Evolutionary conservation across 2,329 filamentous ascomycete species (phyloP), one percentile per base, ranked within the genome.

Genomic region (Ascochyta rabiei): DNA sequence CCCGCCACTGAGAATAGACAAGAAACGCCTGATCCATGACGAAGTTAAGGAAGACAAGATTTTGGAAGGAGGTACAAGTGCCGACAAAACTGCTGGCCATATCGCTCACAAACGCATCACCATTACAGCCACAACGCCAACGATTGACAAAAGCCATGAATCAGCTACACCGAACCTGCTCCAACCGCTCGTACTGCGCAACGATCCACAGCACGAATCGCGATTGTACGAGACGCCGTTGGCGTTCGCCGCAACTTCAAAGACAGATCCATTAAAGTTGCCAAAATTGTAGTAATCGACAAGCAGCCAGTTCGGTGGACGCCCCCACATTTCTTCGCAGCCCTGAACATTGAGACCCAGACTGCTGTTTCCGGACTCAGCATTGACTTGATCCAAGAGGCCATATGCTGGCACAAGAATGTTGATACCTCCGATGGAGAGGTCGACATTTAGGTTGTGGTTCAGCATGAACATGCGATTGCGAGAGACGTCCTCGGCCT

Each of bases 391-490:
- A 13, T 67, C 56, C 4, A 75, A 59, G 1, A 66, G 59, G 7
- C 63, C 55, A 35, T 68, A 68, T 4, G 71, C 70, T 0, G 73
- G 73, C 13, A 75, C 63, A 9, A 75, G 59, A 28, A 74, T 81
- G n/a, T 87, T 84, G 31, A 33, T 8, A 18, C 58, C 56, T 4
- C 51, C 30, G 1, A 66, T 39, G 3, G 23, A 37, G n/a, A 72
- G 48, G 3, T 81, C 78, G 55, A 88, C 82, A 73, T 96, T 96
- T 54, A 96, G 82, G 71, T 97, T 97, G 79, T 97, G 93, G 76
- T 97, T 97, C 67, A 89, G 84, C 69, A 96, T 82, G 72, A 93
- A 96, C 75, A 96, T 81, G 38, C 87, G 82, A 26, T 87, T 80
- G 53, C 80, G 78, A 0, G 71, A 70, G 7, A 84, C 80, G 2